These are phyloP conservation scores for Firmiana major DNA, from an alignment of 345 rosid genomes.

Conservation along the genomic window DNA sequence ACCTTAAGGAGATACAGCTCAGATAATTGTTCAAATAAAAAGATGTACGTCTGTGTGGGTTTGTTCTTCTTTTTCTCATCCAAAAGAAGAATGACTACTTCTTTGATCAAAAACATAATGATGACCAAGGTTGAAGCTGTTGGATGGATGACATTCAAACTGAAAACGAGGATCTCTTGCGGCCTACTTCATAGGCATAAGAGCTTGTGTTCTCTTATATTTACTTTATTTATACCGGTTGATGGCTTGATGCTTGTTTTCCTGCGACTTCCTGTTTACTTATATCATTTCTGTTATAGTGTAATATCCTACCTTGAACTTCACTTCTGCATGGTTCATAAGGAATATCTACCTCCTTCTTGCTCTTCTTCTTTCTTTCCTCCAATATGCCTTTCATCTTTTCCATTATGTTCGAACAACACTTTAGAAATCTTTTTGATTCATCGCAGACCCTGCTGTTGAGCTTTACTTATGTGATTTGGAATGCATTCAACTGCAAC, in stretches of 20 bases:
- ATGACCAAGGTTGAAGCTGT: background rate
- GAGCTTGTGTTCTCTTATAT: background rate
- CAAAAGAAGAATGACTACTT: background rate
- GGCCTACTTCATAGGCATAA: too few species aligned
- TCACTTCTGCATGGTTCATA: too few species aligned
- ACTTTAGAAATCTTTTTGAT: background rate
- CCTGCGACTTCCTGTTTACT: too few species aligned
- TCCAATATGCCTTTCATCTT: too few species aligned
- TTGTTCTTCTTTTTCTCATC: background rate
- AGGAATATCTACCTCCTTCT: too few species aligned
- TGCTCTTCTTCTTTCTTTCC: too few species aligned
- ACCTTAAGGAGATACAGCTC: background rate
- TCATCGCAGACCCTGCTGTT: background rate
- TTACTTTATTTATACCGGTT: too few species aligned
- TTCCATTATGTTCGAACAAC: too few species aligned
- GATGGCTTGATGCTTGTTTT: too few species aligned
- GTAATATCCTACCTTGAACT: too few species aligned
- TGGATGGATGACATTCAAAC: conserved; percentile 3
- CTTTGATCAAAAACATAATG: background rate
- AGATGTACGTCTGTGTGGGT: background rate
- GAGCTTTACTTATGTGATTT: background rate
- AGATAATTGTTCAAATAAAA: background rate
- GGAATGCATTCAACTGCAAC: background rate
- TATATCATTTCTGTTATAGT: too few species aligned
- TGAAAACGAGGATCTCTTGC: background rate